Percentiles rank a stretch among this genome's conserved stretches.
phyloP scores from a whole-genome alignment of 1,284 basidiomycete species.

The Moesziomyces sp. region DNA sequence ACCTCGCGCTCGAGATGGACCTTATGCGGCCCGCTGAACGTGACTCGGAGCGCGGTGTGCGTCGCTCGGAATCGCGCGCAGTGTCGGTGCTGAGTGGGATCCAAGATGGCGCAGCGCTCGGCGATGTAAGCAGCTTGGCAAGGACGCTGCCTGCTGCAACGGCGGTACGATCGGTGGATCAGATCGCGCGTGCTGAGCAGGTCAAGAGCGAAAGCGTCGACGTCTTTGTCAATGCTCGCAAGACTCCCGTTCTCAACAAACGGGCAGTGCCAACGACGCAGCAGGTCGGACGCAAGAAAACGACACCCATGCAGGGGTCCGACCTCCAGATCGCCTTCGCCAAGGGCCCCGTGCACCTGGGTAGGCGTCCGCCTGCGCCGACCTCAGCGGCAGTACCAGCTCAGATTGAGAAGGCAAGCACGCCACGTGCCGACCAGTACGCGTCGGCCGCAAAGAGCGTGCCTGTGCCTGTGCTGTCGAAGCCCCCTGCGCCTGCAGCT shows the following conservation, averaged over 20 bases:
- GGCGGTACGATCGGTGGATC: slow-evolving; percentile 21
- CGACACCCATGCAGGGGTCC: slow-evolving; percentile 36
- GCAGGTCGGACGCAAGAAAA: slow-evolving; percentile 17
- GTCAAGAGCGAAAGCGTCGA: slow-evolving; percentile 32
- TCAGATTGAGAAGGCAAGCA: neutral
- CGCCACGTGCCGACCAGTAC: slow-evolving; percentile 10
- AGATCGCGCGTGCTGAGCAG: slow-evolving; percentile 25
- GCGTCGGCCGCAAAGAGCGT: slow-evolving; percentile 13
- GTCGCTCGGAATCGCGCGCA: slow-evolving; percentile 21
- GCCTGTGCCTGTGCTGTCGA: slow-evolving; percentile 22
- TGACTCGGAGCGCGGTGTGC: slow-evolving; percentile 8
- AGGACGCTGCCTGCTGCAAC: slow-evolving; percentile 31
- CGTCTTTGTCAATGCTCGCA: slow-evolving; percentile 38
- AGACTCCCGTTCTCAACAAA: slow-evolving; percentile 45
- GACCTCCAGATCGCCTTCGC: slow-evolving; percentile 60
- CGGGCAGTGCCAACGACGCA: slow-evolving; percentile 25
- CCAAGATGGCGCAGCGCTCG: slow-evolving; percentile 17
- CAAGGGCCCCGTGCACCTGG: slow-evolving; percentile 52
- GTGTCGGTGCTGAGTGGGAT: slow-evolving; percentile 28
- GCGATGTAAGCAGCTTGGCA: slow-evolving; percentile 21
- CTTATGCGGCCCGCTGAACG: slow-evolving; percentile 25
- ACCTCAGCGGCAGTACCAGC: neutral
- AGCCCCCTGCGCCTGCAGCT: slow-evolving; percentile 8
- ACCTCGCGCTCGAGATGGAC: slow-evolving; percentile 73
- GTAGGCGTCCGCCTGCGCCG: slow-evolving; percentile 25